Evolutionary conservation across 2,329 filamentous ascomycete genomes (phyloP).

Genomic region (Orbilia javanica): DNA sequence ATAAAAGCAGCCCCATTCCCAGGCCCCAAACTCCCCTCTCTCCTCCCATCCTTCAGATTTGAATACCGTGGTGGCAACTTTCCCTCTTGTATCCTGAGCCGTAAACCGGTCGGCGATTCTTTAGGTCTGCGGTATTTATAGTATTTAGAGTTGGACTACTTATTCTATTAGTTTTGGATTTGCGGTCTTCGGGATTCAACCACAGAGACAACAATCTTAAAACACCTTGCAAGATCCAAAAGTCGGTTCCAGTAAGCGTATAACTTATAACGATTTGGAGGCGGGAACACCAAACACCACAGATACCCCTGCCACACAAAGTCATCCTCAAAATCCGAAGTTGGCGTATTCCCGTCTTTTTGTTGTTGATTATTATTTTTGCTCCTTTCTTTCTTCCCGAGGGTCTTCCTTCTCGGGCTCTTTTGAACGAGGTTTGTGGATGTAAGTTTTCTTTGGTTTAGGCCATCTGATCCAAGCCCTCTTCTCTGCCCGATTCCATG

Average conservation of each 20-base stretch:
- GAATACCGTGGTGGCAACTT: slow-evolving; percentile 5
- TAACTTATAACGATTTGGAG: no score
- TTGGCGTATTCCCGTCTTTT: no score
- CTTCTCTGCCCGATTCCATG: no score
- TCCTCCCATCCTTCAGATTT: slow-evolving; percentile 28
- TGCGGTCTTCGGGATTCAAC: no score
- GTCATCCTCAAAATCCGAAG: not conserved
- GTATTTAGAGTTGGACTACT: slow-evolving; percentile 14
- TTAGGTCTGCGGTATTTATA: slow-evolving; percentile 10
- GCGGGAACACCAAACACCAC: not conserved
- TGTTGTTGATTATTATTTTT: not conserved
- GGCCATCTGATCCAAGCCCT: not conserved
- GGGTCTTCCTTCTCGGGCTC: not conserved
- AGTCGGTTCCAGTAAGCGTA: not conserved
- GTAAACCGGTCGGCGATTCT: slow-evolving; percentile 18
- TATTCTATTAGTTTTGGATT: no score
- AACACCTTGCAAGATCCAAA: slow-evolving; percentile 36
- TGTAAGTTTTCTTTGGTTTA: not conserved
- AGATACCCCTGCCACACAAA: not conserved
- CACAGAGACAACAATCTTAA: not conserved
- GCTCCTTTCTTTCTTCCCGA: not conserved
- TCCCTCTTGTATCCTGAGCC: not conserved
- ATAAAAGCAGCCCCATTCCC: slow-evolving; percentile 49
- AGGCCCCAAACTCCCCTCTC: slow-evolving; percentile 3
- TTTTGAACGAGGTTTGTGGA: no score